Percentiles rank a stretch among this genome's conserved stretches.
phyloP scores from a whole-genome alignment of 306 rosid genomes.

The Biancaea sappan region DNA sequence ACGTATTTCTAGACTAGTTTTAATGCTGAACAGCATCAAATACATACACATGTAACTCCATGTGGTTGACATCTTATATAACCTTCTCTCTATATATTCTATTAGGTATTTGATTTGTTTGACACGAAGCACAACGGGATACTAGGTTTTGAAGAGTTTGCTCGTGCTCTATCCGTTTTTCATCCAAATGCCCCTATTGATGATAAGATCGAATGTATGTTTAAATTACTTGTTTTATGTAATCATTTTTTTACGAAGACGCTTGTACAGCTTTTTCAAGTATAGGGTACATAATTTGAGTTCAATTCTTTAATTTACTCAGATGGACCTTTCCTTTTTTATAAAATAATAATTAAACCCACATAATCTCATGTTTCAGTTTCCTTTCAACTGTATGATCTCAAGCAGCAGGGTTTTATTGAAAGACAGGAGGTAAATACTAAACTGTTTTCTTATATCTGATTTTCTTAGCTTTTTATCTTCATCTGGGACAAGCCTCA shows the following conservation, averaged over 20 bases:
- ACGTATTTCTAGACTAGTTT: background rate
- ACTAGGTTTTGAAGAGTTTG: constrained; percentile 97
- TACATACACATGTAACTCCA: constrained; percentile 26
- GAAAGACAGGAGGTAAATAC: constrained; percentile 95
- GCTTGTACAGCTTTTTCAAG: constrained; percentile 5
- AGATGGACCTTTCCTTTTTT: background rate
- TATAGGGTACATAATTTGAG: background rate
- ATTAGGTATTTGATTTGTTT: constrained; percentile 87
- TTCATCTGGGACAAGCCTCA: constrained; percentile 8
- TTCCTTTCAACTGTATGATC: constrained; percentile 96
- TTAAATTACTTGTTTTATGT: background rate
- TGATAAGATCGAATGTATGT: constrained; percentile 90
- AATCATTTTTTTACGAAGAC: constrained; percentile 1
- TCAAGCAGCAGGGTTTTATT: constrained; percentile 96
- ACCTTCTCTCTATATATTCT: constrained; percentile 20
- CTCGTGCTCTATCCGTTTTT: constrained; percentile 93
- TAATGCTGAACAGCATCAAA: background rate
- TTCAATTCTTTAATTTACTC: constrained; percentile 19
- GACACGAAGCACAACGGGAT: constrained; percentile 98
- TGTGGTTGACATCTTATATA: constrained; percentile 27
- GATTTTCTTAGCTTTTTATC: background rate
- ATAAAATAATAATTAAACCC: constrained; percentile 12
- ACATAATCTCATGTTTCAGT: constrained; percentile 56
- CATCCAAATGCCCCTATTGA: constrained; percentile 98
- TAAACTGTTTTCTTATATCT: background rate